These are phyloP conservation scores for Geotrichum ghanense DNA, from an alignment of 805 yeast species.

Conservation along the genomic window DNA sequence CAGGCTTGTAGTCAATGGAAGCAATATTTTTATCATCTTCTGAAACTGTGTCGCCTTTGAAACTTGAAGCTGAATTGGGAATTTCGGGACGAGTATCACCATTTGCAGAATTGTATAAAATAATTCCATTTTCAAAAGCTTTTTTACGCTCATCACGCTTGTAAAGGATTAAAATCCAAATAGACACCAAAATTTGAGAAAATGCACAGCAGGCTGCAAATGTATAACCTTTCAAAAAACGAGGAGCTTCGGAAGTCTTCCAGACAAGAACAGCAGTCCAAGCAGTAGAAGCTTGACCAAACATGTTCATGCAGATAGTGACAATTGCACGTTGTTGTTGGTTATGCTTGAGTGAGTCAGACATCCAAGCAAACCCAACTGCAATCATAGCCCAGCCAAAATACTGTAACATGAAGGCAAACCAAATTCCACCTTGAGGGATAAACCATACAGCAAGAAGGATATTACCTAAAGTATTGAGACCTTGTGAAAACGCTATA, in stretches of 20 bases:
- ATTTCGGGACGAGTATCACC: too few species aligned
- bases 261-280: slow-evolving; percentile 39
- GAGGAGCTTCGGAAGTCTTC: slow-evolving; percentile 21
- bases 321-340: slow-evolving; percentile 39
- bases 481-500: slow-evolving; percentile 37
- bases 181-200: slow-evolving; percentile 5
- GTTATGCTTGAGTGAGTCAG: slow-evolving; percentile 43
- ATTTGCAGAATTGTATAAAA: slow-evolving; percentile 33
- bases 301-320: slow-evolving; percentile 36
- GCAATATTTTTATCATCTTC: too few species aligned
- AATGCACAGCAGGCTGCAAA: slow-evolving; percentile 13
- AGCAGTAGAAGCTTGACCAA: slow-evolving; percentile 42
- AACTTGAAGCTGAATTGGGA: too few species aligned
- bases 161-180: slow-evolving; percentile 41
- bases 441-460: slow-evolving; percentile 46
- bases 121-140: slow-evolving; percentile 39
- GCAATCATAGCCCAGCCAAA: slow-evolving; percentile 54
- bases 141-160: slow-evolving; percentile 39
- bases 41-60: too few species aligned
- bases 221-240: slow-evolving; percentile 18
- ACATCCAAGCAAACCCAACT: slow-evolving; percentile 45
- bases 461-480: slow-evolving; percentile 40
- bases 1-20: too few species aligned
- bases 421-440: slow-evolving; percentile 46
- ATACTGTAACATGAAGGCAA: slow-evolving; percentile 45